Conservation (phyloP, 2,329 filamentous ascomycete species). For the Rasamsonia emersonii region DNA sequence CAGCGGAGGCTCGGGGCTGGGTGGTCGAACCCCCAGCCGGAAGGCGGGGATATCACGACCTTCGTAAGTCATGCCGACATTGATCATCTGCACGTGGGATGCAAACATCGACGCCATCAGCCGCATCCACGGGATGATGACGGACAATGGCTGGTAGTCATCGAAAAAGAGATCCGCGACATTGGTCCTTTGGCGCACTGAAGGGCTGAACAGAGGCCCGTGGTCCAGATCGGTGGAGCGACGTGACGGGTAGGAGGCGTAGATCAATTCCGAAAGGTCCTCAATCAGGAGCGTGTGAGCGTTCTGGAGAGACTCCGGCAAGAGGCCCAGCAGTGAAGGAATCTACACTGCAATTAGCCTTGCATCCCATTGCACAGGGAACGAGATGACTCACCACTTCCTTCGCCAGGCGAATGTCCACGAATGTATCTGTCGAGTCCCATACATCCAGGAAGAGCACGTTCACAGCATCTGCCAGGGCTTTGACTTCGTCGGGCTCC, state of each 20-base stretch:
- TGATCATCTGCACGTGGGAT: slow-evolving; percentile 63
- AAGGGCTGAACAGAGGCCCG: slow-evolving; percentile 21
- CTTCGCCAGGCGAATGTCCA: slow-evolving; percentile 72
- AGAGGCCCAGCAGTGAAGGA: slow-evolving; percentile 65
- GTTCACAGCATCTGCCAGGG: slow-evolving; percentile 63
- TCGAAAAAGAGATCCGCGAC: slow-evolving; percentile 70
- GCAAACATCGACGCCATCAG: slow-evolving; percentile 86
- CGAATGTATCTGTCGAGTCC: slow-evolving; percentile 72
- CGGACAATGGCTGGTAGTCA: slow-evolving; percentile 81
- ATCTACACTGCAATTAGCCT: slow-evolving; percentile 35
- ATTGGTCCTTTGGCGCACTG: slow-evolving; percentile 23
- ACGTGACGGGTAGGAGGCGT: slow-evolving; percentile 60
- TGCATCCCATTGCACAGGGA: background rate
- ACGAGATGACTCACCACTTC: slow-evolving; percentile 51
- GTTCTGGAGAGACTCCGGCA: slow-evolving; percentile 64
- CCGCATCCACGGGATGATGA: slow-evolving; percentile 84
- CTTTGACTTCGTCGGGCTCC: slow-evolving; percentile 57
- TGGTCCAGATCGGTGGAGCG: slow-evolving; percentile 20
- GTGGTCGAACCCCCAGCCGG: slow-evolving; percentile 58
- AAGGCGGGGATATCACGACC: slow-evolving; percentile 78
- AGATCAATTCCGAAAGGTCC: slow-evolving; percentile 68
- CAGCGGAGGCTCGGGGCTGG: slow-evolving; percentile 34
- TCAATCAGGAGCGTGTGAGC: slow-evolving; percentile 69
- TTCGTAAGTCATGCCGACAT: slow-evolving; percentile 77
- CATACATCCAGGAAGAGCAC: slow-evolving; percentile 82